Evolutionary conservation across 225 moss, liverwort and hornwort genomes (phyloP), one percentile per base, ranked within the genome.

Genomic region (Lunularia cruciata): DNA sequence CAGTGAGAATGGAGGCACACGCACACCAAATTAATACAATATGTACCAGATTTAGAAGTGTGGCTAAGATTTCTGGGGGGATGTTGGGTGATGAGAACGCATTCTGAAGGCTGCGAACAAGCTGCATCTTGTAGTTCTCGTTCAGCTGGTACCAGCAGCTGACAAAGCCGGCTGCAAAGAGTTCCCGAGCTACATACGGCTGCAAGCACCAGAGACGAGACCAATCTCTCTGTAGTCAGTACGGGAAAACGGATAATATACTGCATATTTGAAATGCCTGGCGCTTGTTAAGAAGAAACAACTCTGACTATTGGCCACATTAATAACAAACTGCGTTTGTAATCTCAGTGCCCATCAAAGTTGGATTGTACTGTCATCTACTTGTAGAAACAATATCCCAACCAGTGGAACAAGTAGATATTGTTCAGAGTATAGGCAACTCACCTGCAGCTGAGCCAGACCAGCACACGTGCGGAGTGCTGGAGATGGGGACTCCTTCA

Each of bases 61-160:
- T 89, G 15, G 90, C 93, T 53, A 98, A 76, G 78, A 98, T 98
- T 65, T 98, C 98, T 70, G 98, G 98, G 60, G 98, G 98, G 23
- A 98, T 98, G 57, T 98, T 98, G 3, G 93, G 98, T 4, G 98
- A 98, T 22, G 89, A 87, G 79, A 98, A 98, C 5, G 98, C 98
- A 76, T 89, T 93, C 78, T 93, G 90, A 71, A 98, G 81, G 78
- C 81, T 98, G 59, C 87, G 86, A 47, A 98, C 90, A 71, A 98
- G 80, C 80, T 98, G 93, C 71, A 93, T 87, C 67, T 88, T 92
- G 77, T 93, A 83, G 42, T 77, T 71, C 19, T 76, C 75, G 71
- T 87, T 89, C 19, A 98, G 78, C 77, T 98, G 89, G 19, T 89
- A 91, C 98, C 93, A 98, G 77, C 98, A 98, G 79, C 98, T 98